Base-by-base conservation (phyloP, 2,329 filamentous ascomycete genomes). In the Colletotrichum musae region DNA sequence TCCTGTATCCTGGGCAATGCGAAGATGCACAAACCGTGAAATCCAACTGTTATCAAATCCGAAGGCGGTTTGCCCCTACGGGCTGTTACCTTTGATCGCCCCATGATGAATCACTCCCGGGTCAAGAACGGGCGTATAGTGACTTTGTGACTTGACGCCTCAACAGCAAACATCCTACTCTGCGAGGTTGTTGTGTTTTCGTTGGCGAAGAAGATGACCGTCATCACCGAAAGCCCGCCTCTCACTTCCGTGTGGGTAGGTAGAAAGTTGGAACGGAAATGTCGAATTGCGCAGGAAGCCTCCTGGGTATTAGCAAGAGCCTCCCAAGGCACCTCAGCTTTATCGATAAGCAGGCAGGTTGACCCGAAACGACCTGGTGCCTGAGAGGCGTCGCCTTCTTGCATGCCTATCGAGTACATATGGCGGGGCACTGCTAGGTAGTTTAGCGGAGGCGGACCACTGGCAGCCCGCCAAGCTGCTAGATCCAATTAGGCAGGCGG, bases 271-370 rank as follows among this genome's bases (percentile, higher is more conserved):
- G 15, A 18, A 36, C 32, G 16, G 39, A 15, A 36, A 21, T 45
- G 21, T n/a, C 18, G 24, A 47, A 18, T 7, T 9, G n/a, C 28
- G 24, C 21, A 50, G 60, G 41, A 65, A 69, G 50, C 32, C 2
- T 36, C 32, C 5, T 43, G 3, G 21, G 21, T 24, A 24, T 24
- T 24, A 43, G 41, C 13, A 43, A 5, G 41, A 43, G 16, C 13
- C 43, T 69, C 41, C 50, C 64, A 36, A 36, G 32, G 32, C 48
- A 39, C 28, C 36, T 47, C 59, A 65, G 54, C 61, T 65, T 69
- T 65, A 70, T 70, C 67, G 67, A 70, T 70, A 70, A 70, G 59
- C 24, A 67, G 50, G 54, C 54, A 56, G 54, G 41, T 18, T 24
- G 32, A 36, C 32, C 32, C 10, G 21, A 24, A 24, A 24, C 21